Base-by-base conservation (phyloP, 116 monocot genomes). In the Trichopus zeylanicus region DNA sequence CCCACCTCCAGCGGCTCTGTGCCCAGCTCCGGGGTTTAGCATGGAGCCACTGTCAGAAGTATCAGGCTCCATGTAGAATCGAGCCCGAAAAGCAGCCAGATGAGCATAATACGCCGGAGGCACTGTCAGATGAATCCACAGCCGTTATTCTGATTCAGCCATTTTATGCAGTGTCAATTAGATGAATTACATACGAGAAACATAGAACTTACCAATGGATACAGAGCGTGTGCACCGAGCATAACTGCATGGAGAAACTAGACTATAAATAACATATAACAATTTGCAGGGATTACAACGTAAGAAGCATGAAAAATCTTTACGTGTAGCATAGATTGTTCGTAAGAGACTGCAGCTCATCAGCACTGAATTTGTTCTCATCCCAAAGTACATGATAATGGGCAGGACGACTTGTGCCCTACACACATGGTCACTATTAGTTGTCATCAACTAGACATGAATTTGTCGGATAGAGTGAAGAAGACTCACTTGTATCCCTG, bases 351-450 rank as follows among this genome's bases (percentile, higher is more conserved):
- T 92, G 92, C 34, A 92, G 26, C 18, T 18, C 72, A 73, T 90
- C 95, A 10, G 95, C 95, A 33, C 63, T 64, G 59, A 95, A 95
- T 2, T 95, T 90, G 76, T 95, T 95, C 32, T 90, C 95, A 70
- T 95, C 95, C 90, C 95, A 95, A 11, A 95, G 63, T 11, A 90
- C 95, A 73, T 95, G 87, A 51, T 95, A 95, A 68, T 94, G 94
- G 33, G 89, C 89, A 48, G 89, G 94, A 12, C 93, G 78, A 29
- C 88, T 93, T 37, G 93, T 93, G 16, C 93, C 93, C 93, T 93
- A 26, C 35, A 59, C 62, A 24, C 5, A 24, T 0, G 49, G n/a
- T 42, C 42, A 42, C 42, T n/a, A n/a, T 42, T 18, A 13, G 3
- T n/a, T 18, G 42, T 42, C n/a, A n/a, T 13, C 12, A 42, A 3